A percentile compares a stretch with the other conserved stretches of the same genome.
Evolutionary conservation across 305 asterid genomes (phyloP).

Genomic region (Fraxinus dipetala): DNA sequence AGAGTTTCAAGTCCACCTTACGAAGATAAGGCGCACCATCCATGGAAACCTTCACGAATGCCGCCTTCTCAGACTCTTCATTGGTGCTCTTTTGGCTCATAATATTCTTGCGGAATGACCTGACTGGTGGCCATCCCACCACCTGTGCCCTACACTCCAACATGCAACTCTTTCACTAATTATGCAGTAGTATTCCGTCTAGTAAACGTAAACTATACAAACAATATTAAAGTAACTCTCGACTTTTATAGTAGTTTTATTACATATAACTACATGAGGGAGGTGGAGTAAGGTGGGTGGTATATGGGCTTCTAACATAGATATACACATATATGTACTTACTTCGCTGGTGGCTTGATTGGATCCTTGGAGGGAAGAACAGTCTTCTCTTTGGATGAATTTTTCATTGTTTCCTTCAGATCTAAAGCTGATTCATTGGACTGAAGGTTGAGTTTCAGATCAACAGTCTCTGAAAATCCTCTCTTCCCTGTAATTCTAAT

Average conservation of each 20-base stretch:
- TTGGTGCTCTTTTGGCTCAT: conserved; percentile 50
- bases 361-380: conserved; percentile 42
- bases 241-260: neutral
- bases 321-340: conserved; percentile 5
- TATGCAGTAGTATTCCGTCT: neutral
- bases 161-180: neutral
- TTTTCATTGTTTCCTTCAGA: conserved; percentile 48
- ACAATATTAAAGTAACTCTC: too few relatives aligned
- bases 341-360: conserved; percentile 87
- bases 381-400: conserved; percentile 36
- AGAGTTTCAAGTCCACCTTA: conserved; percentile 81
- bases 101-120: conserved; percentile 73
- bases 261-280: neutral
- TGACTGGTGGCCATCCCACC: conserved; percentile 97
- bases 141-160: conserved; percentile 64
- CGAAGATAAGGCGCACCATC: conserved; percentile 96
- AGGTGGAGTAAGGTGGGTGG: too few relatives aligned
- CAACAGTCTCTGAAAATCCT: conserved; percentile 84
- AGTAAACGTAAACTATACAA: neutral
- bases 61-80: conserved; percentile 42
- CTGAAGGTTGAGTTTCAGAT: conserved; percentile 78
- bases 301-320: neutral
- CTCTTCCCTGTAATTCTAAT: conserved; percentile 59
- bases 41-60: conserved; percentile 83
- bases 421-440: conserved; percentile 40